phyloP scores from a whole-genome alignment of 1,139 yeast genomes.

The Candida pseudoviswanathii region DNA sequence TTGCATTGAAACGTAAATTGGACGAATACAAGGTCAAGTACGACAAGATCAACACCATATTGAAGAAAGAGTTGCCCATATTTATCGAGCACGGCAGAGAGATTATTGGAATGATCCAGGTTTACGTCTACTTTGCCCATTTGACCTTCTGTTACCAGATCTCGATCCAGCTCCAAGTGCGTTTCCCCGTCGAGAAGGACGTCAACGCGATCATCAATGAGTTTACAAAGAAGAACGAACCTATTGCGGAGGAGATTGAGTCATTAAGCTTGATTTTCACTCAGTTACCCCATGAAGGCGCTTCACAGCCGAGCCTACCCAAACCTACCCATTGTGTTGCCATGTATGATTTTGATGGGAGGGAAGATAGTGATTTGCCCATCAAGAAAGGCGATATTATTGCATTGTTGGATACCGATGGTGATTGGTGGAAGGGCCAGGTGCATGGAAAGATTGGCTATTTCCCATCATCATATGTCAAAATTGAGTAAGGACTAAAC shows the following conservation, averaged over 20 bases:
- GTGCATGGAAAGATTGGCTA: conserved; percentile 48
- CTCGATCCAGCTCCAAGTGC: conserved; percentile 20
- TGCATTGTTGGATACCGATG: conserved; percentile 38
- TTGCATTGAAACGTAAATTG: conserved; percentile 34
- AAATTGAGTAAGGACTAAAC: not conserved
- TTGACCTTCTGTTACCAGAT: conserved; percentile 31
- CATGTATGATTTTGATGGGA: conserved; percentile 31
- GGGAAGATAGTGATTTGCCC: conserved; percentile 48
- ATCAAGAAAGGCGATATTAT: conserved; percentile 53
- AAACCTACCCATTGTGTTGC: conserved; percentile 30
- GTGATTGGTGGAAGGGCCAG: conserved; percentile 66
- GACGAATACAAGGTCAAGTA: conserved; percentile 30
- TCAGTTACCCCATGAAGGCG: not conserved
- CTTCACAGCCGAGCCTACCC: not conserved
- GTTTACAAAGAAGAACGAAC: conserved; percentile 16
- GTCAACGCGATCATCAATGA: conserved; percentile 11
- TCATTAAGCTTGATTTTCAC: conserved; percentile 22
- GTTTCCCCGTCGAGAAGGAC: conserved; percentile 6
- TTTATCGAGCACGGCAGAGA: conserved; percentile 33
- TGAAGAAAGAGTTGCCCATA: conserved; percentile 43
- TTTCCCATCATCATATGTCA: conserved; percentile 61
- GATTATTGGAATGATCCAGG: conserved; percentile 28
- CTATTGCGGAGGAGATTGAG: conserved; percentile 21
- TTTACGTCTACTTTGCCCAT: conserved; percentile 32
- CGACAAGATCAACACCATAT: conserved; percentile 28